These are phyloP conservation scores for Chaetoceros tenuissimus DNA, from an alignment of 108 stramenopile species.

Conservation along the genomic window DNA sequence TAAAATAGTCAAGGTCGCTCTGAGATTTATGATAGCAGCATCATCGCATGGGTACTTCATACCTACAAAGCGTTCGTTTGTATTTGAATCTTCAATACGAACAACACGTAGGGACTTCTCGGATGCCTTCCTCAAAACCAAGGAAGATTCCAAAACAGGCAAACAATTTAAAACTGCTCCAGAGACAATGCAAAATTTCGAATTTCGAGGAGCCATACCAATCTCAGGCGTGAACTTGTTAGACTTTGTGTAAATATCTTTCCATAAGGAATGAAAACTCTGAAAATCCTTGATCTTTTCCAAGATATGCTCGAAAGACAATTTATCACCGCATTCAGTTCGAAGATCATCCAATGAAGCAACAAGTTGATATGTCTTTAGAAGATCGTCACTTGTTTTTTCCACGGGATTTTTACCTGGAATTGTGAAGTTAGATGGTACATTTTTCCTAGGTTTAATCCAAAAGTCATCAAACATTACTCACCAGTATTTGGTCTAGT, in stretches of 20 bases:
- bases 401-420: neutral
- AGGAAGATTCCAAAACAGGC: constrained; percentile 43
- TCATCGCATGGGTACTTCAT: constrained; percentile 42
- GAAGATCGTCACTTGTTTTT: neutral
- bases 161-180: constrained; percentile 49
- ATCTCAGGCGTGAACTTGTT: constrained; percentile 16
- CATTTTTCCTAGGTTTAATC: constrained; percentile 24
- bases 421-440: constrained; percentile 17
- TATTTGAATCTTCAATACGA: constrained; percentile 40
- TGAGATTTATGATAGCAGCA: constrained; percentile 23
- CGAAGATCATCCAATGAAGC: neutral
- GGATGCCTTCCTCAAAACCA: constrained; percentile 13
- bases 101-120: constrained; percentile 37
- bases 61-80: constrained; percentile 36
- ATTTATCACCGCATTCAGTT: neutral
- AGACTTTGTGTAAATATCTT: constrained; percentile 25
- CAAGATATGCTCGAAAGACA: neutral
- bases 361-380: neutral
- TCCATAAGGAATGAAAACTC: constrained; percentile 24
- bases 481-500: constrained; percentile 55
- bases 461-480: constrained; percentile 32
- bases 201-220: constrained; percentile 43
- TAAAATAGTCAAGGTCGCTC: constrained; percentile 16
- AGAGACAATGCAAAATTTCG: constrained; percentile 35
- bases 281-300: neutral